These are phyloP conservation scores for Phytophthora sansomeana DNA, from an alignment of 352 stramenopile genomes.

Conservation along the genomic window DNA sequence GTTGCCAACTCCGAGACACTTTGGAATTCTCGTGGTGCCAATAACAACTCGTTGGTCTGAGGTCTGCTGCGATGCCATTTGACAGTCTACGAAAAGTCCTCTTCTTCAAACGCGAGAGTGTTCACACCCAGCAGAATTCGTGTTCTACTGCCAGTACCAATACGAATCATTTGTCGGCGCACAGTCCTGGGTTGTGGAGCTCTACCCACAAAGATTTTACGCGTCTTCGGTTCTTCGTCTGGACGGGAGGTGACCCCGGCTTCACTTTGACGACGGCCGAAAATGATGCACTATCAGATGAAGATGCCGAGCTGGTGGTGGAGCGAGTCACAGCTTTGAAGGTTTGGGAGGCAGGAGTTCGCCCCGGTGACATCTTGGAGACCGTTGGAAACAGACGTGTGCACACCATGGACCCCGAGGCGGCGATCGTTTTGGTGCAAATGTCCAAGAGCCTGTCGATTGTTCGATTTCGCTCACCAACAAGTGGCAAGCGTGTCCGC, in stretches of 20 bases:
- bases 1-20: constrained; percentile 7
- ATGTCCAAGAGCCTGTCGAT: constrained; percentile 40
- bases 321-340: constrained; percentile 39
- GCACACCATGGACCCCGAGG: constrained; percentile 39
- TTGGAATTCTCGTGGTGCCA: constrained; percentile 15
- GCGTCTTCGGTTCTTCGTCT: constrained; percentile 62
- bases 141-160: background rate
- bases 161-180: constrained; percentile 1
- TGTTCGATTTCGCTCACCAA: constrained; percentile 54
- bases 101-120: constrained; percentile 19
- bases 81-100: constrained; percentile 23
- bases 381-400: constrained; percentile 48
- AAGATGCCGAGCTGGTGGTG: constrained; percentile 41
- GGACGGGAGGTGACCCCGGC: constrained; percentile 34
- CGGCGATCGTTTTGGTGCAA: constrained; percentile 45
- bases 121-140: background rate
- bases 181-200: constrained; percentile 25
- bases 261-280: constrained; percentile 41
- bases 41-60: background rate
- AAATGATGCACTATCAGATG: constrained; percentile 19
- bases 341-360: constrained; percentile 59
- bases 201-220: constrained; percentile 43
- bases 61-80: constrained; percentile 24
- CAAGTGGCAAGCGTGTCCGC: constrained; percentile 26
- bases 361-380: constrained; percentile 63